These are phyloP conservation scores for Oryza glaberrima DNA, from an alignment of 176 grass and related monocot species.

Conservation along the genomic window DNA sequence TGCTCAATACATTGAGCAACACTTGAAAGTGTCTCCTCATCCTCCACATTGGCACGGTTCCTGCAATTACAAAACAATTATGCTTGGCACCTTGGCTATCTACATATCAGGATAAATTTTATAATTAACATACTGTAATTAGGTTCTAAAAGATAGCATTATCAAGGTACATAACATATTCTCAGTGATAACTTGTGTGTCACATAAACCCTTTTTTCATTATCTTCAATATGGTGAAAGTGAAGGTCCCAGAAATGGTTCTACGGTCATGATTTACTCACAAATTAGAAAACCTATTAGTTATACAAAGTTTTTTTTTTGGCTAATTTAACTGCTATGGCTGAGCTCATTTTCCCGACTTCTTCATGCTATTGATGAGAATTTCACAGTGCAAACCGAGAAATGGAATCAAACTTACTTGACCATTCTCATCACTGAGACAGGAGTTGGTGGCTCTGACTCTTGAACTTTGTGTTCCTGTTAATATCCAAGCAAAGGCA, in stretches of 20 bases:
- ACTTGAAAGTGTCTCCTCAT: constrained; percentile 91
- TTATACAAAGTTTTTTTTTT: neutral
- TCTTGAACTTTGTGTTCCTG: constrained; percentile 96
- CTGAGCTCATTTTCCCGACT: neutral
- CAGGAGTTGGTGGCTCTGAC: constrained; percentile 80
- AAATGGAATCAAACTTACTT: constrained; percentile 66
- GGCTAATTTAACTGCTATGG: constrained; percentile 9
- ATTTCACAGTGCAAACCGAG: neutral
- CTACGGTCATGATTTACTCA: neutral
- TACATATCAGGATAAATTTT: neutral
- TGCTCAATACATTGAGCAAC: constrained; percentile 93
- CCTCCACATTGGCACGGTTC: constrained; percentile 72
- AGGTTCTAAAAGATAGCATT: constrained; percentile 28
- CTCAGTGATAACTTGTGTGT: neutral
- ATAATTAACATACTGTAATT: constrained; percentile 14
- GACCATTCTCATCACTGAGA: constrained; percentile 76
- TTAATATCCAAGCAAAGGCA: constrained; percentile 34
- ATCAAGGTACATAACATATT: constrained; percentile 8
- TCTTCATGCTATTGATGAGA: neutral
- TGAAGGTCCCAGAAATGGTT: neutral
- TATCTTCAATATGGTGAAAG: neutral
- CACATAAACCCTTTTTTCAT: neutral
- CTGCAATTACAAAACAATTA: constrained; percentile 51
- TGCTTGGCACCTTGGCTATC: constrained; percentile 7
- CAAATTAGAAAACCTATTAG: neutral